These are phyloP conservation scores for Rosa persica DNA, from an alignment of 306 rosid genomes.

Conservation along the genomic window DNA sequence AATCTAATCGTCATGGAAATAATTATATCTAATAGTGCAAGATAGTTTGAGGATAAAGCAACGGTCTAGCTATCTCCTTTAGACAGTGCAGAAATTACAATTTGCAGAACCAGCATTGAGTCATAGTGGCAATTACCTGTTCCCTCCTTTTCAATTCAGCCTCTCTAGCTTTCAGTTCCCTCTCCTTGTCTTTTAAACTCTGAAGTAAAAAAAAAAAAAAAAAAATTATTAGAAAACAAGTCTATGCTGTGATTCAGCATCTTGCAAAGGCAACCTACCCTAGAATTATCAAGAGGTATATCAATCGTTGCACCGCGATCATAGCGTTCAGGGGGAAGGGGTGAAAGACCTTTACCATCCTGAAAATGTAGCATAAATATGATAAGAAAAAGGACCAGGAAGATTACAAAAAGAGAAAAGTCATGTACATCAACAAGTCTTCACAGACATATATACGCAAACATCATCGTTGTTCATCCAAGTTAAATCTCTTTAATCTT, in stretches of 20 bases:
- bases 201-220: conserved; percentile 28
- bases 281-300: conserved; percentile 61
- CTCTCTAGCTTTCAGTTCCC: conserved; percentile 82
- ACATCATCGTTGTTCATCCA: no score
- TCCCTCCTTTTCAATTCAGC: conserved; percentile 84
- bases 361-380: conserved; percentile 32
- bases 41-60: no score
- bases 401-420: not conserved
- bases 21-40: no score
- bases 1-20: no score
- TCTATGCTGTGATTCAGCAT: conserved; percentile 22
- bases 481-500: no score
- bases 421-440: not conserved
- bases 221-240: conserved; percentile 1
- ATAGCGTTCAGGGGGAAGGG: conserved; percentile 81
- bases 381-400: conserved; percentile 9
- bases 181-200: conserved; percentile 78
- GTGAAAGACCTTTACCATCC: conserved; percentile 61
- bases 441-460: not conserved
- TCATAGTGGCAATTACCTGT: conserved; percentile 55
- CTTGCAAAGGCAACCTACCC: conserved; percentile 42
- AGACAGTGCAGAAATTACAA: not conserved
- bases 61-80: no score
- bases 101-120: not conserved
- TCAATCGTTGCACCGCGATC: conserved; percentile 72